Evolutionary conservation across 1,284 basidiomycete genomes (phyloP).

Genomic region (Spongiforma sp.): DNA sequence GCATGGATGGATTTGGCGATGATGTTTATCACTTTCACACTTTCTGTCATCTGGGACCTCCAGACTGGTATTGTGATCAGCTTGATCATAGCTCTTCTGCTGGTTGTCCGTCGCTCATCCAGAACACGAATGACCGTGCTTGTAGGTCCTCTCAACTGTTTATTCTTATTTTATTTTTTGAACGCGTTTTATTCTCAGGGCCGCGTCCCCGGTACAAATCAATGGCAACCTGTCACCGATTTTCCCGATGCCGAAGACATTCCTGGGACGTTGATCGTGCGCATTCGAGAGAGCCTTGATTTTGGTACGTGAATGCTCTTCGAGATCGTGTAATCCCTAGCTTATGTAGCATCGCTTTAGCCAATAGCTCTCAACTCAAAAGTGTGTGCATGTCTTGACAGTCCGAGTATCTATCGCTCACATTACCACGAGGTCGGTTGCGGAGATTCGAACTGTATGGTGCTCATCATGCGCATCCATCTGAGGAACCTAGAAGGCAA

Average conservation of each 20-base stretch:
- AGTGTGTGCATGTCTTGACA: conserved; percentile 30
- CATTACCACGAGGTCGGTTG: conserved; percentile 62
- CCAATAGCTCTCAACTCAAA: conserved; percentile 91
- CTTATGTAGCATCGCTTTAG: conserved; percentile 45
- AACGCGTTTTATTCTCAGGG: conserved; percentile 45
- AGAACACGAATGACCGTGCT: conserved; percentile 76
- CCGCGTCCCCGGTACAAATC: conserved; percentile 65
- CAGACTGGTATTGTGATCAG: conserved; percentile 88
- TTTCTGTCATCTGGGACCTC: conserved; percentile 81
- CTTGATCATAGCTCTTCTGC: conserved; percentile 82
- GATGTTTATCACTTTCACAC: conserved; percentile 84
- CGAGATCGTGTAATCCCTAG: neutral
- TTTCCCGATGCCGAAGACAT: conserved; percentile 68
- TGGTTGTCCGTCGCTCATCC: conserved; percentile 89
- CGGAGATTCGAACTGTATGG: conserved; percentile 86
- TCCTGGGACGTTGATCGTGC: conserved; percentile 71
- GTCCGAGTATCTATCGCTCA: conserved; percentile 1
- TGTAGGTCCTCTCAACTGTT: conserved; percentile 33
- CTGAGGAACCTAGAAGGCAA: conserved; percentile 80
- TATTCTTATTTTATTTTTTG: conserved; percentile 1
- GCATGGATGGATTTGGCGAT: conserved; percentile 87
- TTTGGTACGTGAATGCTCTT: conserved; percentile 55
- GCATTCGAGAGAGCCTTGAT: conserved; percentile 72
- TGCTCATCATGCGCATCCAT: conserved; percentile 78
- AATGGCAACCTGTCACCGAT: conserved; percentile 72